Conservation (phyloP, 2,329 filamentous ascomycete genomes). For the Neoscytalidium dimidiatum region DNA sequence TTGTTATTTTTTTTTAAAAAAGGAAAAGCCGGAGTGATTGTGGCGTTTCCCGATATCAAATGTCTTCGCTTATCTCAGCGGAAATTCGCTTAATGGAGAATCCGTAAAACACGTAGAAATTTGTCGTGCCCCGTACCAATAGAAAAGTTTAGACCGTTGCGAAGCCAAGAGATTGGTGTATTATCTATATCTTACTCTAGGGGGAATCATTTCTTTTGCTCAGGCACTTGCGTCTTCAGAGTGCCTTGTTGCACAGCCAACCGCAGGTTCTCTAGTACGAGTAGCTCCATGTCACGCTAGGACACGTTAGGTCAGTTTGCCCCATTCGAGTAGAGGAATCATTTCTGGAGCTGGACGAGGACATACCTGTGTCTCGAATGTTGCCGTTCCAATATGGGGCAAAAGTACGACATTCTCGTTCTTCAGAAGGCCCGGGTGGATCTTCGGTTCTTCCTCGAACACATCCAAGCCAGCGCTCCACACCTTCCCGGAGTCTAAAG, state of each 20-base stretch:
- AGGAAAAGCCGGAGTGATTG: no score
- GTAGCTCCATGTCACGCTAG: slow-evolving; percentile 59
- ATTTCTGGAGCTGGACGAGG: background rate
- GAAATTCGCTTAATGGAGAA: no score
- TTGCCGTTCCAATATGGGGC: slow-evolving; percentile 62
- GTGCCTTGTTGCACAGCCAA: slow-evolving; percentile 58
- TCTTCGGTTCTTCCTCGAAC: slow-evolving; percentile 58
- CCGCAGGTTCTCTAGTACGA: slow-evolving; percentile 60
- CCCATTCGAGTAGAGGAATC: no score
- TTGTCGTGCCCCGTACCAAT: no score
- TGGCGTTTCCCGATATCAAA: no score
- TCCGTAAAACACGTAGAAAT: no score
- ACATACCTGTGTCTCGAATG: slow-evolving; percentile 58
- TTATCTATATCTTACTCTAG: background rate
- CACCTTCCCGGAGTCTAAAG: slow-evolving; percentile 56
- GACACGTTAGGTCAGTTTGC: background rate
- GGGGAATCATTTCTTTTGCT: slow-evolving; percentile 50
- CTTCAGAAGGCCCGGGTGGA: slow-evolving; percentile 53
- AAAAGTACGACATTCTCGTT: slow-evolving; percentile 56
- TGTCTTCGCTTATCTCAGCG: no score
- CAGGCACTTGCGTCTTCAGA: slow-evolving; percentile 61
- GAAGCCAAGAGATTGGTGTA: background rate
- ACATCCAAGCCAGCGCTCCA: slow-evolving; percentile 59
- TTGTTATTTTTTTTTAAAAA: no score
- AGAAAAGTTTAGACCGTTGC: no score